Evolutionary conservation across 2,329 filamentous ascomycete genomes (phyloP).

Genomic region (Periconia sp.): DNA sequence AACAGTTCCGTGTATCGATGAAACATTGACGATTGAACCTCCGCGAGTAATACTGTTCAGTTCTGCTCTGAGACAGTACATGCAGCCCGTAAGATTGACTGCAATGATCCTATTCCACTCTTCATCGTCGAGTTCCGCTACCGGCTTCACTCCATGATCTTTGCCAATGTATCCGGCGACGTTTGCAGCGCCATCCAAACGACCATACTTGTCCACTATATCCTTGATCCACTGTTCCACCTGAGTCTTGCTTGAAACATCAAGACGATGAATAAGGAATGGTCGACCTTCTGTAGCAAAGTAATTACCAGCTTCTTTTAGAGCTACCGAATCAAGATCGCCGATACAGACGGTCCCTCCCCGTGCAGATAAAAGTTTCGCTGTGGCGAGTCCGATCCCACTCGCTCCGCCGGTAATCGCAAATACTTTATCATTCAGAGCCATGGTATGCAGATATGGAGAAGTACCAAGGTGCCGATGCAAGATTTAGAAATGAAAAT

Average conservation of each 20-base stretch:
- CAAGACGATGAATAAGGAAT: slow-evolving; percentile 17
- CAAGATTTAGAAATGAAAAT: too few species aligned
- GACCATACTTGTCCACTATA: slow-evolving; percentile 34
- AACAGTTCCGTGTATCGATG: slow-evolving; percentile 1
- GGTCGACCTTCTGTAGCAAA: neutral
- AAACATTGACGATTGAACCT: slow-evolving; percentile 11
- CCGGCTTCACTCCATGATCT: slow-evolving; percentile 1
- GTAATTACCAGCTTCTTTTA: neutral
- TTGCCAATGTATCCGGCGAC: slow-evolving; percentile 36
- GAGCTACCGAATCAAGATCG: neutral
- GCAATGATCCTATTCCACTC: slow-evolving; percentile 18
- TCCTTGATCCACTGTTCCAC: slow-evolving; percentile 33
- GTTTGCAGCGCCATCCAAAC: slow-evolving; percentile 42
- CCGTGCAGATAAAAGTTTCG: neutral
- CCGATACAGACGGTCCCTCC: neutral
- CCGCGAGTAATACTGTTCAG: slow-evolving; percentile 12
- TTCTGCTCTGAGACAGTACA: slow-evolving; percentile 13
- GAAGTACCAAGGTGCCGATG: neutral
- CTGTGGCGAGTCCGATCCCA: neutral
- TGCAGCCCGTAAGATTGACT: slow-evolving; percentile 12
- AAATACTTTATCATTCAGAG: neutral
- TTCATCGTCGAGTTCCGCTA: slow-evolving; percentile 16
- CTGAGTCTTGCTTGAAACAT: slow-evolving; percentile 11
- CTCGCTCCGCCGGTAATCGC: neutral
- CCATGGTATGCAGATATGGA: neutral